A percentile compares a stretch with the other conserved stretches of the same genome.
These are phyloP conservation scores for Sideroxylon spinosum DNA, from an alignment of 179 eudicot species.

Conservation along the genomic window DNA sequence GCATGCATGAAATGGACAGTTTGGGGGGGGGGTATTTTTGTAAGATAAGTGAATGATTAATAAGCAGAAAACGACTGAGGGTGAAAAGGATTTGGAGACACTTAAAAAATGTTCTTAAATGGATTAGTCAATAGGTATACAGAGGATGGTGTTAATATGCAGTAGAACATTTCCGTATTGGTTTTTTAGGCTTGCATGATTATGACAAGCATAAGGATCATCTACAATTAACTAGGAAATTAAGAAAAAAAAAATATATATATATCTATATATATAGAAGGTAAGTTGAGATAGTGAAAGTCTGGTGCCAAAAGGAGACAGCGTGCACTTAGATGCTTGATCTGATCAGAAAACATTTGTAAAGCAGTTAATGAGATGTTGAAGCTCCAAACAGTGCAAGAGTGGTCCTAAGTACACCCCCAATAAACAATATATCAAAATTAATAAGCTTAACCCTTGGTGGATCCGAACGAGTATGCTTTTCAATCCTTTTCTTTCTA, in stretches of 20 bases:
- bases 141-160: not conserved
- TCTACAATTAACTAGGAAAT: not conserved
- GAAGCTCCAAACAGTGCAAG: constrained; percentile 3
- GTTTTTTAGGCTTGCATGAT: not conserved
- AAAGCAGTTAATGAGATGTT: not conserved
- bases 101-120: not conserved
- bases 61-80: not conserved
- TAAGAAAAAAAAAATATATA: no score
- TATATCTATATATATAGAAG: not conserved
- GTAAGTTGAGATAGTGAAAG: not conserved
- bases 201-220: not conserved
- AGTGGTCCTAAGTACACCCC: constrained; percentile 15
- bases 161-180: no score
- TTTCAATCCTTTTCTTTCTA: not conserved
- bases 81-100: constrained; percentile 11
- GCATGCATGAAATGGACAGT: not conserved
- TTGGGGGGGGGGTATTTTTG: not conserved
- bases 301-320: not conserved
- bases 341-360: not conserved
- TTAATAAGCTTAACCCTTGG: constrained; percentile 10
- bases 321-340: not conserved
- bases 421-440: not conserved
- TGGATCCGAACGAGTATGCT: not conserved
- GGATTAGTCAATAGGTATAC: not conserved
- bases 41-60: not conserved